Percentiles rank a stretch among this genome's conserved stretches.
These are phyloP conservation scores for Phragmites australis DNA, from an alignment of 176 grass and related monocot genomes.

Conservation along the genomic window DNA sequence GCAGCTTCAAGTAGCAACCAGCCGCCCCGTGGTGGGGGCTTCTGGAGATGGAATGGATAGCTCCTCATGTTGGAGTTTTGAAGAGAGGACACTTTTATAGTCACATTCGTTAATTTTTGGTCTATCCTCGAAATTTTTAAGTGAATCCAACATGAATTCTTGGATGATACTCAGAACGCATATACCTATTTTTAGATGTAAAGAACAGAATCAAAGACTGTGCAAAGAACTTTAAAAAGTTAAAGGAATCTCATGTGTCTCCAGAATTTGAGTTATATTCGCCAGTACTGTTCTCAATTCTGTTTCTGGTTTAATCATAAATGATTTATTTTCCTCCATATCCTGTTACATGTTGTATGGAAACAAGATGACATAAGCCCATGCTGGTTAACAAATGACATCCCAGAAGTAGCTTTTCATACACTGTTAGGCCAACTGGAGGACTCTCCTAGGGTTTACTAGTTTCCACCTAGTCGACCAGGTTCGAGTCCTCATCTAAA, in stretches of 20 bases:
- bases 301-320: neutral
- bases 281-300: too few species aligned
- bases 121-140: neutral
- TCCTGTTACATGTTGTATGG: too few species aligned
- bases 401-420: too few species aligned
- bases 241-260: neutral
- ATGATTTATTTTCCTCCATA: neutral
- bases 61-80: neutral
- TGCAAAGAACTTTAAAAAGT: constrained; percentile 3
- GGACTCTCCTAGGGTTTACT: too few species aligned
- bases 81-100: neutral
- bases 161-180: neutral
- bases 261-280: too few species aligned
- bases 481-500: too few species aligned
- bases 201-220: constrained; percentile 3
- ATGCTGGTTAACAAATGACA: too few species aligned
- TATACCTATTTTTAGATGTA: neutral
- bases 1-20: constrained; percentile 21
- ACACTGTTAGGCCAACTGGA: too few species aligned
- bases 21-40: neutral
- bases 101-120: constrained; percentile 21
- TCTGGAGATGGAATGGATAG: constrained; percentile 53
- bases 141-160: neutral
- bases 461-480: too few species aligned
- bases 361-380: too few species aligned